phyloP scores from a whole-genome alignment of 139 green algal species.

The Nannochloris sp. region DNA sequence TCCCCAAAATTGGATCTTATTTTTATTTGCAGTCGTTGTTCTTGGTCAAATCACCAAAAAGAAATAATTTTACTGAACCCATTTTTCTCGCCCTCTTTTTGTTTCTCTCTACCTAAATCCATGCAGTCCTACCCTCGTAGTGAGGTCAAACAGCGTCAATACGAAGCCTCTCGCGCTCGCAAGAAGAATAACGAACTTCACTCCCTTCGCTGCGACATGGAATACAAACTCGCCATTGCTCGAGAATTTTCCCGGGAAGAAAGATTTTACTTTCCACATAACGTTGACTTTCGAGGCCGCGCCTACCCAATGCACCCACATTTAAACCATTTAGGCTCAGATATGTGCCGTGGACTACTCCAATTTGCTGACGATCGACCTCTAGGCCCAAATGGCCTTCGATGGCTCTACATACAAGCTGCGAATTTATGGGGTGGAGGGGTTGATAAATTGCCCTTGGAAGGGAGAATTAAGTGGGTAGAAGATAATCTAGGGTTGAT shows the following conservation, averaged over 20 bases:
- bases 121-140: not conserved
- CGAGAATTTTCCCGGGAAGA: constrained; percentile 42
- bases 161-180: not conserved
- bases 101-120: not conserved
- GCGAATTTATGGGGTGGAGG: constrained; percentile 82
- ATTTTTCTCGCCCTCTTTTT: not conserved
- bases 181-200: constrained; percentile 55
- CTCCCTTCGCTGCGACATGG: constrained; percentile 50
- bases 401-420: constrained; percentile 68
- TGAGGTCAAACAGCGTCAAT: constrained; percentile 6
- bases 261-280: constrained; percentile 86
- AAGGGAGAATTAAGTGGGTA: constrained; percentile 52
- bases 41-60: not conserved
- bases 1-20: not conserved
- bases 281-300: constrained; percentile 89
- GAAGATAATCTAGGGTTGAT: constrained; percentile 52
- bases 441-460: constrained; percentile 77
- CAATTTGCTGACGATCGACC: constrained; percentile 62
- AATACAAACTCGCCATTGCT: constrained; percentile 44
- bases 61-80: not conserved
- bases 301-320: constrained; percentile 93
- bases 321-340: constrained; percentile 90
- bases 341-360: constrained; percentile 80
- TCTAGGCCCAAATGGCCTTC: constrained; percentile 68
- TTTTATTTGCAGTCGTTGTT: not conserved